These are phyloP conservation scores for Wallacemonas rigidus DNA, from an alignment of 208 protist species.

Conservation along the genomic window DNA sequence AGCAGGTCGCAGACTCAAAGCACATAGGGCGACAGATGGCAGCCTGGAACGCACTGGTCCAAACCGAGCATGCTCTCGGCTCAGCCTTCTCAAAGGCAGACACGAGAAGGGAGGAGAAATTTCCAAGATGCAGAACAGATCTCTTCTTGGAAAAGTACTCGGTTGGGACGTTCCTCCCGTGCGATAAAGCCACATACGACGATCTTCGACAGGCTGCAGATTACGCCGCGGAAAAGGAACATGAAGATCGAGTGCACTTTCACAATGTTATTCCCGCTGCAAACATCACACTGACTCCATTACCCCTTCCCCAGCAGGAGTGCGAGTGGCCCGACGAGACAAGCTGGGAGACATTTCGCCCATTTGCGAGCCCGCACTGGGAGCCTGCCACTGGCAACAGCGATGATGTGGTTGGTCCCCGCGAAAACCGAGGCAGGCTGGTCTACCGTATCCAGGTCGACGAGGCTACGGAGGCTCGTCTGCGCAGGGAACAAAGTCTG, in stretches of 20 bases:
- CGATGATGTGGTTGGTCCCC: constrained; percentile 66
- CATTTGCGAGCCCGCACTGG: constrained; percentile 20
- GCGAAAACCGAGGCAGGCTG: constrained; percentile 59
- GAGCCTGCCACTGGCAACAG: constrained; percentile 28
- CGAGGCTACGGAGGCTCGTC: constrained; percentile 47
- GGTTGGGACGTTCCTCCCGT: constrained; percentile 76
- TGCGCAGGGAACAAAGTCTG: constrained; percentile 47
- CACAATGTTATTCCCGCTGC: constrained; percentile 34
- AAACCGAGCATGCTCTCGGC: constrained; percentile 53
- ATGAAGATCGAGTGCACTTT: constrained; percentile 61
- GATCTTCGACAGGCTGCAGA: constrained; percentile 67
- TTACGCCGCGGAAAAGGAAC: constrained; percentile 40
- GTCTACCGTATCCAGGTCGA: constrained; percentile 68
- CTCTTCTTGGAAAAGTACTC: constrained; percentile 59
- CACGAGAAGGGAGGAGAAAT: constrained; percentile 43
- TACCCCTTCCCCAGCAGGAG: constrained; percentile 8
- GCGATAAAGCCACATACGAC: constrained; percentile 40
- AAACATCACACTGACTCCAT: constrained; percentile 22
- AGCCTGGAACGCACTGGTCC: constrained; percentile 73
- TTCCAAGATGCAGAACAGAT: constrained; percentile 44
- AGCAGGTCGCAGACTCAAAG: constrained; percentile 46
- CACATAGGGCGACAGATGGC: constrained; percentile 44
- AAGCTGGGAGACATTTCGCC: constrained; percentile 29
- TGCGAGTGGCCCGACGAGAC: constrained; percentile 33
- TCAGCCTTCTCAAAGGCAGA: constrained; percentile 66